Evolutionary conservation across 106 monocot species (phyloP).

Genomic region (Narthecium ossifragum): DNA sequence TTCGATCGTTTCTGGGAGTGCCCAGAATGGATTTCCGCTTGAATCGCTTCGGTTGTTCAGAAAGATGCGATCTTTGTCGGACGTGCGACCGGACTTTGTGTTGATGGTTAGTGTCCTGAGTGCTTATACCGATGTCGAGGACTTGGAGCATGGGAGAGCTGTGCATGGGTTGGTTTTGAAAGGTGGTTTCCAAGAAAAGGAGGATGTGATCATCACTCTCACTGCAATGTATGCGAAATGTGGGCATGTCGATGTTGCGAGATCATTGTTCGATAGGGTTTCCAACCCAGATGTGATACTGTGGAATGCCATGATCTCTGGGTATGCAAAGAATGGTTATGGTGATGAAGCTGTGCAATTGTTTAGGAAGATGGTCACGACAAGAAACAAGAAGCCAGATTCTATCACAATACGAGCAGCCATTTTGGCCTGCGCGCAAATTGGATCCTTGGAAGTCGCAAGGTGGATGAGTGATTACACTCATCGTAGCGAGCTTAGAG

Average conservation of each 20-base stretch:
- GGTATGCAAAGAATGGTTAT: constrained; percentile 67
- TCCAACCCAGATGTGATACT: constrained; percentile 32
- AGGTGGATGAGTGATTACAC: constrained; percentile 46
- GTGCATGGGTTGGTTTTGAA: constrained; percentile 55
- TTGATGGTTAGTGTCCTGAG: constrained; percentile 60
- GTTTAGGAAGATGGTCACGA: constrained; percentile 39
- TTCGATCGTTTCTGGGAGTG: constrained; percentile 49
- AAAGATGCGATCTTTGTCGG: constrained; percentile 24
- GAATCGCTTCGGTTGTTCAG: constrained; percentile 38
- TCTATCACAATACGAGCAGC: constrained; percentile 58
- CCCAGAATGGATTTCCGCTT: constrained; percentile 43
- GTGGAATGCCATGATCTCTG: constrained; percentile 90
- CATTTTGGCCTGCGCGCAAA: constrained; percentile 48
- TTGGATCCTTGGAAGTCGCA: constrained; percentile 50
- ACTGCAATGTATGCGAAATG: constrained; percentile 74
- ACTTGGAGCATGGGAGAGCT: constrained; percentile 33
- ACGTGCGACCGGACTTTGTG: constrained; percentile 49
- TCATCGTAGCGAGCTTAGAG: constrained; percentile 17
- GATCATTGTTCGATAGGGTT: constrained; percentile 39
- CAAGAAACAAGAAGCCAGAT: constrained; percentile 30
- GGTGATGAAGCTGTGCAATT: constrained; percentile 47
- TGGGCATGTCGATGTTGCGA: constrained; percentile 39
- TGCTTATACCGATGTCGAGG: constrained; percentile 49
- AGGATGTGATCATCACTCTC: constrained; percentile 43
- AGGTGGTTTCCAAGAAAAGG: constrained; percentile 43